phyloP scores from a whole-genome alignment of 345 rosid genomes.

The Camelina hispida region DNA sequence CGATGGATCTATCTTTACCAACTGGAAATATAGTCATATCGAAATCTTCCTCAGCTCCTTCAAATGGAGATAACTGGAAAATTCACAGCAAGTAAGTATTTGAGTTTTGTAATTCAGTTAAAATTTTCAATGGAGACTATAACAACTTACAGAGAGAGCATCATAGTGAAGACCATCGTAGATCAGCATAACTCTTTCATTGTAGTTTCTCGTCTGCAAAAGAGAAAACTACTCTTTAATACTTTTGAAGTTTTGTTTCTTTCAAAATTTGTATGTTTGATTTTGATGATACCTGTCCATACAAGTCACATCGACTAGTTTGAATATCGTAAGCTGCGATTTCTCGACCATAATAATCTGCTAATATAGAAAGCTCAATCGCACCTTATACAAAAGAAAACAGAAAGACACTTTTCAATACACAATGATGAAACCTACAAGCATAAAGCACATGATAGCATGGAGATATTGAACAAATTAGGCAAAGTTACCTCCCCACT shows the following conservation, averaged over 20 bases:
- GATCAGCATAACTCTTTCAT: slow-evolving; percentile 85
- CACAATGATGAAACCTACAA: not conserved
- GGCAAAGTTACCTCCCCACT: slow-evolving; percentile 85
- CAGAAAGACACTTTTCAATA: slow-evolving; percentile 11
- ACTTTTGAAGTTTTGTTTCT: not conserved
- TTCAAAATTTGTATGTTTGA: slow-evolving; percentile 13
- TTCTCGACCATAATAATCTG: slow-evolving; percentile 80
- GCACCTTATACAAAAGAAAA: slow-evolving; percentile 68
- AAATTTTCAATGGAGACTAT: not conserved
- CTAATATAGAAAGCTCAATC: slow-evolving; percentile 90
- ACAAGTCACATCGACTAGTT: slow-evolving; percentile 86
- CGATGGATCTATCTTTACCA: slow-evolving; percentile 62
- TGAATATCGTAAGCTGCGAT: slow-evolving; percentile 95
- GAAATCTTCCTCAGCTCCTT: slow-evolving; percentile 90
- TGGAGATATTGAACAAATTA: slow-evolving; percentile 5
- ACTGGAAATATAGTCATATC: slow-evolving; percentile 83
- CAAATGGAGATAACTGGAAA: slow-evolving; percentile 74
- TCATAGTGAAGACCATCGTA: slow-evolving; percentile 98
- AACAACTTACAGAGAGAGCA: slow-evolving; percentile 78
- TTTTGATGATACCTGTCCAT: slow-evolving; percentile 74
- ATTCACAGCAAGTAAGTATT: not conserved
- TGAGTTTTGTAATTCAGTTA: not conserved
- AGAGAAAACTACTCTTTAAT: slow-evolving; percentile 5
- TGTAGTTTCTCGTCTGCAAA: slow-evolving; percentile 67
- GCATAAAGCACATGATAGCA: slow-evolving; percentile 4